A percentile compares a stretch with the other conserved stretches of the same genome.
phyloP scores from a whole-genome alignment of 1,284 basidiomycete genomes.

The Fomitopsis pinicola region DNA sequence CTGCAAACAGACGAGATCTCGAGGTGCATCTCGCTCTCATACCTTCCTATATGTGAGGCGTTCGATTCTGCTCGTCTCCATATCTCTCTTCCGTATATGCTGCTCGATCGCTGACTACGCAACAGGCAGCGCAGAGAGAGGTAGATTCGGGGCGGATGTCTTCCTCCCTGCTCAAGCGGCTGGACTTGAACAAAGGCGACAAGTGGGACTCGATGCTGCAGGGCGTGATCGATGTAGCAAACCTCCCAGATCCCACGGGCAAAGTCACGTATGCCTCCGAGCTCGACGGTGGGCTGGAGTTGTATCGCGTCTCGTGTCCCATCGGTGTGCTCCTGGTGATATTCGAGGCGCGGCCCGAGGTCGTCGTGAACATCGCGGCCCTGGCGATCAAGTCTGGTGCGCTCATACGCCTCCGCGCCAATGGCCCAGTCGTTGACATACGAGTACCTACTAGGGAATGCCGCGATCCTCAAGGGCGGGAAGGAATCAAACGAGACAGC shows the following conservation, averaged over 20 bases:
- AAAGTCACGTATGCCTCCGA: conserved; percentile 84
- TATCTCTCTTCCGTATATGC: not conserved
- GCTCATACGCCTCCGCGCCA: conserved; percentile 12
- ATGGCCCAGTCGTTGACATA: not conserved
- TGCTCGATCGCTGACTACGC: not conserved
- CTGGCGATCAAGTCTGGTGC: conserved; percentile 95
- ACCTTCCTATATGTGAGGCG: not conserved
- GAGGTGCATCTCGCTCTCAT: conserved; percentile 40
- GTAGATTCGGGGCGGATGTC: conserved; percentile 85
- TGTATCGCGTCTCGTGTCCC: conserved; percentile 94
- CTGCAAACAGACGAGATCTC: conserved; percentile 80
- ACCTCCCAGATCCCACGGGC: conserved; percentile 85
- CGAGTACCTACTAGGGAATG: conserved; percentile 64
- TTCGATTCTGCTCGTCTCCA: not conserved
- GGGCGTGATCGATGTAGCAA: conserved; percentile 85
- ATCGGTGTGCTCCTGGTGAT: conserved; percentile 97
- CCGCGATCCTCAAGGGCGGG: conserved; percentile 95
- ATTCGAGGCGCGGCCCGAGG: conserved; percentile 97
- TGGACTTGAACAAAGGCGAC: conserved; percentile 81
- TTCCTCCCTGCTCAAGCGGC: conserved; percentile 74
- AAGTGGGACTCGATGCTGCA: conserved; percentile 96
- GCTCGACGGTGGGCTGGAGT: conserved; percentile 82
- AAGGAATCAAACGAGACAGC: conserved; percentile 88
- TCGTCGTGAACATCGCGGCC: conserved; percentile 96
- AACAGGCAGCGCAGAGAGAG: conserved; percentile 70